Evolutionary conservation across 2,329 filamentous ascomycete genomes (phyloP), one percentile per base, ranked within the genome.

Genomic region (Sodiomyces alkalinus): DNA sequence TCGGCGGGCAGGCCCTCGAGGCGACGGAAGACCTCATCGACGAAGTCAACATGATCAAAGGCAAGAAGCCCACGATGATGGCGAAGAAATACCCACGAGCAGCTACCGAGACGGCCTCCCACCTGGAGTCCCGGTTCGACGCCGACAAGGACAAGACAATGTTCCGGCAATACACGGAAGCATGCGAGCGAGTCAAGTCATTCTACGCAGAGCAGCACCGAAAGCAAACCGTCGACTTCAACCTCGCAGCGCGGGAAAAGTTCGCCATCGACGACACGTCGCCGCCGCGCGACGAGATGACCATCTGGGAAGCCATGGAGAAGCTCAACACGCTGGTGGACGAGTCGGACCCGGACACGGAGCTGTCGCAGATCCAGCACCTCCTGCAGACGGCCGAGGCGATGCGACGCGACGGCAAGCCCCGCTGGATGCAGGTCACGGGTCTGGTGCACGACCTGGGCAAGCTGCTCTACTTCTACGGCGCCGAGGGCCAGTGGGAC

Each of bases 321-420:
- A 86, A 83, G 55, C 75, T 92, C 46, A 82, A 92, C 65, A 83
- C 79, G 0, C 68, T 92, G 29, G 80, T 92, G 51, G 85, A 93
- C 56, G 80, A 92, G 55, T 85, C 77, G 13, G 85, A 93, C 58
- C 85, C 85, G 2, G 83, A 93, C 57, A 92, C 85, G 25, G 73
- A 70, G 26, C 74, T 93, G 37, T 78, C 74, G 17, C 85, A 92
- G 59, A 92, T 92, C 48, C 79, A 92, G 55, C 85, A 92, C 53
- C 66, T 92, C 17, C 69, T 92, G 11, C 85, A 93, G 52, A 76
- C 79, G 12, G 85, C 85, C 29, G 85, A 93, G 56, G 85, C 83
- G 10, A 90, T 92, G 48, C 78, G 83, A 17, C 73, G 79, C 27
- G 85, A 92, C 49, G 77, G 78, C 47, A 80, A 81, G 60, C 79